Evolutionary conservation across 345 rosid species (phyloP), one percentile per base, ranked within the genome.

Genomic region (Geranium brycei): DNA sequence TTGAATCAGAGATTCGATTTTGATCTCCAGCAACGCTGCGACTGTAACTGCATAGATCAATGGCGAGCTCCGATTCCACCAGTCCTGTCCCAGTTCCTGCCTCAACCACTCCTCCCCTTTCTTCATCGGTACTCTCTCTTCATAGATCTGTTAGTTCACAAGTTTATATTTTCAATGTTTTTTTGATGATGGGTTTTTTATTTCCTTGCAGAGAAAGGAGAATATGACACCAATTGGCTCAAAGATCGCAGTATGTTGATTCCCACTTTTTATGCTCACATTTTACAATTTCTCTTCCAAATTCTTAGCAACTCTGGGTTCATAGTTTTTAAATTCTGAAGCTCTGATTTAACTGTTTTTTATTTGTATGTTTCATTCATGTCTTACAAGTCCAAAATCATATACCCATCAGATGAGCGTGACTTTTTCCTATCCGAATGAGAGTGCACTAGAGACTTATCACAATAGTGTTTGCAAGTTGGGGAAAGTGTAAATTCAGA

Each of bases 171-270:
- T 51, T 16, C 28, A 38, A 17, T 3, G 63, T 51, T 16, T 19
- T 58, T 57, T 7, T 4, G 28, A 60, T 16, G 56, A 51, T 62
- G 17, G 14, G 31, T 51, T 1, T 61, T 38, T 16, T 17, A 56
- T 69, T 31, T 56, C 55, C 57, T 73, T 66, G 81, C 89, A 89
- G 98, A 84, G 69, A 78, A 89, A 89, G 71, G 91, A 89, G 71
- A 83, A 69, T 60, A n/a, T 64, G 13, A 75, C 82, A 40, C 91
- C 86, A 4, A 61, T 85, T 66, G 84, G 85, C 68, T 79, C 86
- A 0, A 92, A 84, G 78, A 79, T 92, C 57, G 76, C 76, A 65
- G 96, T 92, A 81, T 1, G 67, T 56, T 58, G 14, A 32, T 31
- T 0, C 13, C 0, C 32, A 19, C 12, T 19, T n/a, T 5, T 51